These are phyloP conservation scores for Cryphonectria radicalis DNA, from an alignment of 2,329 filamentous ascomycete species.

Conservation along the genomic window DNA sequence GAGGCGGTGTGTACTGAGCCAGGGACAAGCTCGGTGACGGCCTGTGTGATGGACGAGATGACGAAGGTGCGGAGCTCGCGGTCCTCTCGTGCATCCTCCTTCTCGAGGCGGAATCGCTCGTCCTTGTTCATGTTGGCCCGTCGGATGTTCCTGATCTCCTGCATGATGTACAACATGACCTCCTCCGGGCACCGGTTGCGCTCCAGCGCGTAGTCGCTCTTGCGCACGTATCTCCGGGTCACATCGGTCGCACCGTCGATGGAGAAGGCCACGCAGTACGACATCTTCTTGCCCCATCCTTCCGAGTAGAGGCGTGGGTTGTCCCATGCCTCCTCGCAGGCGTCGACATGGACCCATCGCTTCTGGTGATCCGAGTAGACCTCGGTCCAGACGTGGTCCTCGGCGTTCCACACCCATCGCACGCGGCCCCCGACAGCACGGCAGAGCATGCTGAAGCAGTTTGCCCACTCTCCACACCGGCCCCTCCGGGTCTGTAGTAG, in stretches of 20 bases:
- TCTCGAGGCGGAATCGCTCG: slow-evolving; percentile 78
- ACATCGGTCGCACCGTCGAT: slow-evolving; percentile 78
- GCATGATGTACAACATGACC: slow-evolving; percentile 86
- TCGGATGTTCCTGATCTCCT: slow-evolving; percentile 86
- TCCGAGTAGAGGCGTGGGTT: slow-evolving; percentile 90
- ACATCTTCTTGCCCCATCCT: slow-evolving; percentile 95
- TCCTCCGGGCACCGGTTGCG: slow-evolving; percentile 84
- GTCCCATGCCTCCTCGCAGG: slow-evolving; percentile 94
- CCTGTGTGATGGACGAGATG: slow-evolving; percentile 72
- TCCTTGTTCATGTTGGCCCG: slow-evolving; percentile 85
- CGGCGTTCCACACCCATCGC: slow-evolving; percentile 97
- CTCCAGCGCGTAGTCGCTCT: slow-evolving; percentile 71
- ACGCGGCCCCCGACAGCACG: slow-evolving; percentile 88
- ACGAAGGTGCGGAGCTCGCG: slow-evolving; percentile 76
- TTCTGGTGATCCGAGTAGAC: slow-evolving; percentile 93
- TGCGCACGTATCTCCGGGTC: slow-evolving; percentile 71
- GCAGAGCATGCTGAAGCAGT: slow-evolving; percentile 98
- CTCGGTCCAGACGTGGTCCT: slow-evolving; percentile 98
- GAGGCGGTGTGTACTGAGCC: slow-evolving; percentile 38
- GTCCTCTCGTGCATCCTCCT: slow-evolving; percentile 78
- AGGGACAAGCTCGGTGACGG: slow-evolving; percentile 70
- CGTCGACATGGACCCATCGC: slow-evolving; percentile 96
- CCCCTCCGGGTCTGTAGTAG: slow-evolving; percentile 85
- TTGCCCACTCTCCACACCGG: slow-evolving; percentile 93
- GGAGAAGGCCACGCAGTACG: slow-evolving; percentile 95